Evolutionary conservation across 805 yeast species (phyloP), one percentile per base, ranked within the genome.

Genomic region (Ogataea methylovora): DNA sequence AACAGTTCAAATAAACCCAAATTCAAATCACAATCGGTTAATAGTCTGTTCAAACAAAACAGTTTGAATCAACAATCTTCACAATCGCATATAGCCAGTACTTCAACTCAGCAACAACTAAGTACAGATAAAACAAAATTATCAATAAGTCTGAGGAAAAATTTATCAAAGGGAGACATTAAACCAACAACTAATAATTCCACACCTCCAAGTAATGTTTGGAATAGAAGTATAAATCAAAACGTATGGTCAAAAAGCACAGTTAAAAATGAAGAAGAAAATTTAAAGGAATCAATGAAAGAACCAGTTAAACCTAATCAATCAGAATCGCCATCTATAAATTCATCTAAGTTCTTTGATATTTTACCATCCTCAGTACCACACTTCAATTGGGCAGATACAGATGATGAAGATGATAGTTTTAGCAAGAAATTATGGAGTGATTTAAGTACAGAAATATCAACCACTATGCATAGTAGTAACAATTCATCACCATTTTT

Each of bases 11-110:
- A 19, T 19, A 38, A 35, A 28, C 45, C 46, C 23, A 49, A 44
- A 31, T 45, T 51, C 44, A 49, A 48, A 33, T 47, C 57, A 12
- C 55, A 51, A 32, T 49, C 56, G 12, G 54, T 45, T 17, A 51
- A 49, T 27, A 42, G 35, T 29, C 38, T 52, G 3, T 53, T 53
- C 46, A 48, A 45, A 27, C 43, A 37, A 12, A 23, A 27, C 4
- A 17, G 36, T 16, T 27, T 44, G 5, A 23, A 33, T 10, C 29
- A 41, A 14, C 33, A 41, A 38, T 29, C 41, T 7, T 14, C 39
- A 5, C 11, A 15, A 7, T 29, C 42, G 4, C 22, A 35, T 18
- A 24, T 23, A 5, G 21, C 24, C 8, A 14, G 32, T 16, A 27
- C 36, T 9, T 35, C 43, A 5, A 13, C 30, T n/a, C n/a, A n/a